A percentile compares a stretch with the other conserved stretches of the same genome.
These are phyloP conservation scores for Chlorella variabilis DNA, from an alignment of 163 green algal species.

Conservation along the genomic window DNA sequence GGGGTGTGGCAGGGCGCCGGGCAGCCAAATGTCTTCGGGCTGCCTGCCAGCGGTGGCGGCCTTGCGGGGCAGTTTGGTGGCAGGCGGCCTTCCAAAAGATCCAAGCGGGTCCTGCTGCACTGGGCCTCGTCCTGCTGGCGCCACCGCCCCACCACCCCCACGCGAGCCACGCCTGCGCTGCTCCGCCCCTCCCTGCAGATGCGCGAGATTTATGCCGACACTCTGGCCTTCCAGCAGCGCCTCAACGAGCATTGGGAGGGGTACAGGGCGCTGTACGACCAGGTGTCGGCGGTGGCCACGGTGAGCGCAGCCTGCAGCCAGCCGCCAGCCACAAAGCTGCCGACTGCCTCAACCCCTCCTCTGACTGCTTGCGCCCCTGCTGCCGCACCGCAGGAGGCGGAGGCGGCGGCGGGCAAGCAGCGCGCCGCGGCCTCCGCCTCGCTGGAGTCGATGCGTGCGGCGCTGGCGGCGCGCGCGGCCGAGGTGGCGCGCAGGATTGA, in stretches of 20 bases:
- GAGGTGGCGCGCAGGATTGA: constrained; percentile 22
- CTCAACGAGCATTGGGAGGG: constrained; percentile 32
- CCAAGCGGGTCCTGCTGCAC: too few relatives aligned
- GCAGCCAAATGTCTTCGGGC: too few relatives aligned
- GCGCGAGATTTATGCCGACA: constrained; percentile 9
- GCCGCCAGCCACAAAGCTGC: not conserved
- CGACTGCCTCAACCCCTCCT: not conserved
- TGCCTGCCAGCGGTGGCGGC: too few relatives aligned
- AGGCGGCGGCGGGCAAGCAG: constrained; percentile 8
- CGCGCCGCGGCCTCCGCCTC: not conserved
- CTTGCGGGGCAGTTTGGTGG: too few relatives aligned
- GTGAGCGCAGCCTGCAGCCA: not conserved
- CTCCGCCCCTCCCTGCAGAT: not conserved
- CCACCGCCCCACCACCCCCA: too few relatives aligned
- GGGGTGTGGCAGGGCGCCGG: not conserved
- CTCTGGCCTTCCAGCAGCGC: constrained; percentile 21
- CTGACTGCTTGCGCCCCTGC: not conserved
- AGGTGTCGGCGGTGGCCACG: not conserved
- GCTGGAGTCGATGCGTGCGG: constrained; percentile 7
- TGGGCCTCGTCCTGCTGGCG: too few relatives aligned
- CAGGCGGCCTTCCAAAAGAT: too few relatives aligned
- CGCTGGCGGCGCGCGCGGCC: not conserved
- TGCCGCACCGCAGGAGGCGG: constrained; percentile 10
- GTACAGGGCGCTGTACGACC: constrained; percentile 25
- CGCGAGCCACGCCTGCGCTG: not conserved